Evolutionary conservation across 108 stramenopile genomes (phyloP).

Genomic region (Cyclotella distinguenda): DNA sequence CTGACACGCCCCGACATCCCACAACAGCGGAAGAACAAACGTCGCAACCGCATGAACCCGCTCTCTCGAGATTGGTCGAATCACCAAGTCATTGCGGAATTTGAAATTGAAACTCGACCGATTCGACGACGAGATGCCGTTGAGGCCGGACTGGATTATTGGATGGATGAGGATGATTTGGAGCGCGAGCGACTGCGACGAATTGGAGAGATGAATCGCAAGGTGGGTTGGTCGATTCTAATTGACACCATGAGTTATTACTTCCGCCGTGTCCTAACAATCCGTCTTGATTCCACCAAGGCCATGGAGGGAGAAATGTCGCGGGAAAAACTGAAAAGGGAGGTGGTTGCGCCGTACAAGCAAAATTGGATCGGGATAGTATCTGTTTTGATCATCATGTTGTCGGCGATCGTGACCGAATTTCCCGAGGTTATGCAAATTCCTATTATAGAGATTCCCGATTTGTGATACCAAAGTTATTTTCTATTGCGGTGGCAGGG

Average conservation of each 20-base stretch:
- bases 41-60: constrained; percentile 15
- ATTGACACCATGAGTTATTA: neutral
- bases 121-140: constrained; percentile 52
- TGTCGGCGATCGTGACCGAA: constrained; percentile 63
- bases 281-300: neutral
- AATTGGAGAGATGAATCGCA: constrained; percentile 54
- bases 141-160: constrained; percentile 81
- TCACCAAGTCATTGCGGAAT: constrained; percentile 7
- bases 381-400: constrained; percentile 62
- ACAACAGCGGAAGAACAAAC: constrained; percentile 36
- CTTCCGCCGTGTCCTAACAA: neutral
- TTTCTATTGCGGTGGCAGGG: too few relatives aligned
- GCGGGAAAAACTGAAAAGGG: constrained; percentile 65
- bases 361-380: constrained; percentile 89
- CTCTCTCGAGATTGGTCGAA: neutral
- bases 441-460: constrained; percentile 70
- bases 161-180: constrained; percentile 79
- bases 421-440: constrained; percentile 77
- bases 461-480: constrained; percentile 73
- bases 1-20: neutral
- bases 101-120: constrained; percentile 66
- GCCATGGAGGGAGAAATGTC: constrained; percentile 68
- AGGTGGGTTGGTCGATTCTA: constrained; percentile 19
- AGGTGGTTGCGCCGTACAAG: constrained; percentile 78
- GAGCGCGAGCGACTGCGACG: constrained; percentile 46